Evolutionary conservation across 2,329 filamentous ascomycete genomes (phyloP).

Genomic region (Corniculantispora saksenae): DNA sequence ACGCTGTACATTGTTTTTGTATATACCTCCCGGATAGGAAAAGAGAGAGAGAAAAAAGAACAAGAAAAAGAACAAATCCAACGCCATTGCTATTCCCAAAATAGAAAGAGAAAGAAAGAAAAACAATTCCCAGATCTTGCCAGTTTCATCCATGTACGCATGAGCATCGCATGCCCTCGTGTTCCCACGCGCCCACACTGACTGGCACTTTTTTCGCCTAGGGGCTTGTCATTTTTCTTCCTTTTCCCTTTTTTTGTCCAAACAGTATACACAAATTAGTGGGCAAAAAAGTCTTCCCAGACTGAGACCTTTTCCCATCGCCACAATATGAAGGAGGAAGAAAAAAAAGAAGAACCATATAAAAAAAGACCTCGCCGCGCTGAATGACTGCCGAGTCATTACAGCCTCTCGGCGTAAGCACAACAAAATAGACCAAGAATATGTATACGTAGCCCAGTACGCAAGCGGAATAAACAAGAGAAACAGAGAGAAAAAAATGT

Average conservation of each 20-base stretch:
- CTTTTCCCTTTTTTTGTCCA: background rate
- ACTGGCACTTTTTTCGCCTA: background rate
- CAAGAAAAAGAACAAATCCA: background rate
- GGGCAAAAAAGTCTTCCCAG: background rate
- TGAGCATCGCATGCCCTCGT: background rate
- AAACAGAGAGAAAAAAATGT: background rate
- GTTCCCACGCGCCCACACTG: background rate
- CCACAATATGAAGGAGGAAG: background rate
- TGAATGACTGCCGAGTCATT: background rate
- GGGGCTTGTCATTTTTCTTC: background rate
- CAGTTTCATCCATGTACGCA: background rate
- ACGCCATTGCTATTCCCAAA: conserved; percentile 18
- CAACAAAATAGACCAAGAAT: conserved; percentile 4
- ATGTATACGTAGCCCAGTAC: conserved; percentile 18
- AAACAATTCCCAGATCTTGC: background rate
- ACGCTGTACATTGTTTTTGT: conserved; percentile 12
- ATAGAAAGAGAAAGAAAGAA: background rate
- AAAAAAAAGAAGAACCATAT: background rate
- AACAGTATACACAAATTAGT: conserved; percentile 17
- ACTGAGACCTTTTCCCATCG: background rate
- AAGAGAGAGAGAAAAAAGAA: background rate
- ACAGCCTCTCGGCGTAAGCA: background rate
- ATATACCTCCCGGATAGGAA: conserved; percentile 13
- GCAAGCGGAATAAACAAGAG: background rate
- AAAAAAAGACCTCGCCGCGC: background rate